Evolutionary conservation across 225 moss, liverwort and hornwort species (phyloP).

Genomic region (Climacium dendroides): DNA sequence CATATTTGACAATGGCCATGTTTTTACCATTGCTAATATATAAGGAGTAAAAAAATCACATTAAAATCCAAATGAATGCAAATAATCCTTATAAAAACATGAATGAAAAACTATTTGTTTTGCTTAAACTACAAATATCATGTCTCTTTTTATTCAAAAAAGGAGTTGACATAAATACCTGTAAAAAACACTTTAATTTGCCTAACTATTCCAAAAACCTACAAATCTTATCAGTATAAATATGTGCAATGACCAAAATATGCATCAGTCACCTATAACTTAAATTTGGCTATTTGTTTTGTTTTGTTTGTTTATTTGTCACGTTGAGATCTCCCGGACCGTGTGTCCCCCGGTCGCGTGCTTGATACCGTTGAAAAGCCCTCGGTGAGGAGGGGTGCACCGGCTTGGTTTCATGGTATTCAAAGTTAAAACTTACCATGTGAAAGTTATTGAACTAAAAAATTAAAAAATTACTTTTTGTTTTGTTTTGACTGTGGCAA

Average conservation of each 20-base stretch:
- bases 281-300: no score
- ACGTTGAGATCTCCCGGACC: no score
- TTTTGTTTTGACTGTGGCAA: no score
- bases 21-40: not conserved
- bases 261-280: not conserved
- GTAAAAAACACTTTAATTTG: not conserved
- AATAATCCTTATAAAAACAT: fast-evolving
- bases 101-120: not conserved
- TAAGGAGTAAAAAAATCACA: not conserved
- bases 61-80: not conserved
- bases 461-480: no score
- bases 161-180: not conserved
- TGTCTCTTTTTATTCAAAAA: not conserved
- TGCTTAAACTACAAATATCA: not conserved
- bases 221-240: not conserved
- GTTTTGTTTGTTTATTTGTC: no score
- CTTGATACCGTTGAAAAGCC: no score
- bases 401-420: no score
- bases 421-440: no score
- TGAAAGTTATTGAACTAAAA: no score
- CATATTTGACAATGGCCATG: not conserved
- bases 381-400: no score
- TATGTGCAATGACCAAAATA: not conserved
- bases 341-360: no score
- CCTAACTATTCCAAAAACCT: not conserved